Evolutionary conservation across 306 rosid species (phyloP).

Genomic region (Lupinus albus): DNA sequence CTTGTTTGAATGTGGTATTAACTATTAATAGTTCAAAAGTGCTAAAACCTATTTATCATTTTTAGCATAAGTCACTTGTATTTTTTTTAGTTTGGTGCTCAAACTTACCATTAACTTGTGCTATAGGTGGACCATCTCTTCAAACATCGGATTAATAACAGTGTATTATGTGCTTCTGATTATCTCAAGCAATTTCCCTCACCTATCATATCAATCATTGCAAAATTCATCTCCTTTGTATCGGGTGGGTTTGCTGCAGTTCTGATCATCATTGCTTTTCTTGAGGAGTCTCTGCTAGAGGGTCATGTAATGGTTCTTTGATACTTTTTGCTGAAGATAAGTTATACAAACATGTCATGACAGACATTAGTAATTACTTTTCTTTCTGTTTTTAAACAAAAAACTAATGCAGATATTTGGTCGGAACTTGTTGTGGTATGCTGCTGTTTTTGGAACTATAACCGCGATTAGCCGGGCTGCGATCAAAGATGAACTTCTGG

Average conservation of each 20-base stretch:
- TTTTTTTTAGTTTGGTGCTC: constrained; percentile 3
- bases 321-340: constrained; percentile 13
- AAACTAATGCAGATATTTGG: constrained; percentile 70
- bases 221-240: constrained; percentile 87
- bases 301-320: constrained; percentile 72
- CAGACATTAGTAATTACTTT: neutral
- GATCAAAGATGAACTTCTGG: constrained; percentile 65
- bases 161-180: constrained; percentile 76
- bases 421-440: constrained; percentile 95
- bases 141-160: constrained; percentile 86
- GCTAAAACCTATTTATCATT: neutral
- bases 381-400: neutral
- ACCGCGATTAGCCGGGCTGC: constrained; percentile 86
- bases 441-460: constrained; percentile 89
- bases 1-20: neutral
- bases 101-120: constrained; percentile 8
- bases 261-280: constrained; percentile 83
- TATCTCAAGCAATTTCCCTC: constrained; percentile 93
- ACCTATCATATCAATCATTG: constrained; percentile 78
- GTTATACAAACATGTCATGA: neutral
- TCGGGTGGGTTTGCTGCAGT: constrained; percentile 95
- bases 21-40: neutral
- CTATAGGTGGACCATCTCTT: constrained; percentile 92
- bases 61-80: neutral
- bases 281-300: constrained; percentile 91